phyloP scores from a whole-genome alignment of 495 filamentous ascomycete genomes.

The Hyaloscypha bicolor region DNA sequence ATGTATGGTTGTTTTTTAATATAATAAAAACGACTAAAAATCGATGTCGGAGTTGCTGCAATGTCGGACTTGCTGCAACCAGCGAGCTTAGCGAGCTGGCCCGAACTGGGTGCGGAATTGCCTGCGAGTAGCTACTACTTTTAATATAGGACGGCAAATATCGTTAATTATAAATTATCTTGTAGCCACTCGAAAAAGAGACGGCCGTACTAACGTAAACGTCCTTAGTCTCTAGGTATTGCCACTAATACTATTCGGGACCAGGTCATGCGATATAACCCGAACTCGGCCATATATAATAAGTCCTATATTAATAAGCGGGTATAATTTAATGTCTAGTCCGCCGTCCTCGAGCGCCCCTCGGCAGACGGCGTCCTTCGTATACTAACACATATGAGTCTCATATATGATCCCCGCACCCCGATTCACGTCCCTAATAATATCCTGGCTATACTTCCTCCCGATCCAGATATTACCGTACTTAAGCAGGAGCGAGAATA shows the following conservation, averaged over 20 bases:
- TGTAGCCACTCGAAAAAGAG: not conserved
- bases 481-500: constrained; percentile 28
- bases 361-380: constrained; percentile 19
- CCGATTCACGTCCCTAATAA: constrained; percentile 30
- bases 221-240: constrained; percentile 16
- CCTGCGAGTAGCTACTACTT: constrained; percentile 18
- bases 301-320: constrained; percentile 29
- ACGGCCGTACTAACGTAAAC: constrained; percentile 6
- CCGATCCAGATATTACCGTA: constrained; percentile 29
- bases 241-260: constrained; percentile 31
- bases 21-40: too few species aligned
- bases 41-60: too few species aligned
- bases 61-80: too few species aligned
- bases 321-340: constrained; percentile 24
- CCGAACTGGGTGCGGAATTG: too few species aligned
- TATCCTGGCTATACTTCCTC: constrained; percentile 20
- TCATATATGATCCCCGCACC: constrained; percentile 33
- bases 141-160: constrained; percentile 9
- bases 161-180: constrained; percentile 14
- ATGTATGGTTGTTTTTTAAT: too few species aligned
- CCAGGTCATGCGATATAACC: constrained; percentile 34
- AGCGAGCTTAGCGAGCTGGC: too few species aligned
- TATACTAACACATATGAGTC: constrained; percentile 30
- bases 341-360: constrained; percentile 24
- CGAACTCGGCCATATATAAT: constrained; percentile 30